Evolutionary conservation across 192 early-diverging fungal species (phyloP), one percentile per base, ranked within the genome.

Genomic region (Backusella circina): DNA sequence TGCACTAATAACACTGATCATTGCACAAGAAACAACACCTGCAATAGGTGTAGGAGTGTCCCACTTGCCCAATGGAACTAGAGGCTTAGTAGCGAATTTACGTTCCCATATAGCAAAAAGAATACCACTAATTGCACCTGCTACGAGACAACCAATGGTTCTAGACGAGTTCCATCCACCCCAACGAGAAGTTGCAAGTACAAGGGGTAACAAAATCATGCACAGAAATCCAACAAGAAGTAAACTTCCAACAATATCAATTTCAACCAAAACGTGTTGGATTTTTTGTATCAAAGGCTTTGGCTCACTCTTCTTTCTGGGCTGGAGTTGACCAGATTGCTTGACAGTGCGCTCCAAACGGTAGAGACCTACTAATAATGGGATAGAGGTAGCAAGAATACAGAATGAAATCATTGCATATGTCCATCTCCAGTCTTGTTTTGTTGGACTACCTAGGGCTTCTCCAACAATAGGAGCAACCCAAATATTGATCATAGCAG

Each of bases 171-270:
- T 38, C 76, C 76, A 77, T 13, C 76, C 76, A 26, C 64, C 39
- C 61, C 76, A 73, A 13, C 41, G 44, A 30, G 70, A 31, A 0
- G 70, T 39, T n/a, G 71, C 76, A 32, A 77, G 70, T 23, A 72
- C 76, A 16, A 77, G 57, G n/a, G 76, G 76, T 32, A 77, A 72
- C 2, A 77, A 39, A 32, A 77, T 67, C 38, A 77, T 72, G 39
- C 47, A 41, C 1, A 77, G 35, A 35, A 64, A 66, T 16, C 64
- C 76, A 33, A 44, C 76, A 6, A 77, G 38, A 30, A 77, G 47
- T 7, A 77, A 28, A 16, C 57, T 54, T n/a, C 76, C 76, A 6
- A 72, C 37, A 23, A 71, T 26, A 15, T 75, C 73, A 36, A 67
- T 28, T 30, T 75, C 65, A 12, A 36, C 32, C 10, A 67, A 28